Evolutionary conservation across 1,284 basidiomycete species (phyloP).

Genomic region (Leccinum pseudoinsigne): DNA sequence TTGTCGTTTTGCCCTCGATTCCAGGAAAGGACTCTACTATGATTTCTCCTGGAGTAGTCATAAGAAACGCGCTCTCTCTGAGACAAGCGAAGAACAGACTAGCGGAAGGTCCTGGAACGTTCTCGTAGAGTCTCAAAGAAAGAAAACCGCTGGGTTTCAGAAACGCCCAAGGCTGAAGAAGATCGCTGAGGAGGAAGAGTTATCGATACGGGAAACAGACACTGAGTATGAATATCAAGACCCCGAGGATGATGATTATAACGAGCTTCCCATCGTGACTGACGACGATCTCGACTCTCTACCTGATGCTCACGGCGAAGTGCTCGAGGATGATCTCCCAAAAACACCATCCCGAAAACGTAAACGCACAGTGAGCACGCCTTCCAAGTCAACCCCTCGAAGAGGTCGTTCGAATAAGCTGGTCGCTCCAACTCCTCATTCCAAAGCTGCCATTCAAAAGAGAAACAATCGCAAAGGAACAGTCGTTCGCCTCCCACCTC

Average conservation of each 20-base stretch:
- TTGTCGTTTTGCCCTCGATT: constrained; percentile 61
- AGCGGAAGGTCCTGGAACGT: constrained; percentile 33
- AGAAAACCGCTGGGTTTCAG: constrained; percentile 6
- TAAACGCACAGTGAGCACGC: constrained; percentile 29
- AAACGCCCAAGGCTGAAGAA: constrained; percentile 22
- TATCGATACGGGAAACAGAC: constrained; percentile 18
- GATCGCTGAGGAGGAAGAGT: constrained; percentile 26
- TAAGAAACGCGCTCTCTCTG: constrained; percentile 38
- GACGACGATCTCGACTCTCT: constrained; percentile 10
- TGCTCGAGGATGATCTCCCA: constrained; percentile 18
- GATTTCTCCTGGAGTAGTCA: constrained; percentile 58
- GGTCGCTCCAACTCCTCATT: constrained; percentile 66
- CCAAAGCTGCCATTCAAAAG: constrained; percentile 55
- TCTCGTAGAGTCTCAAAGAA: constrained; percentile 15
- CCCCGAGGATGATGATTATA: constrained; percentile 10
- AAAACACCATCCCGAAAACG: constrained; percentile 44
- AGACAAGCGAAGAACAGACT: constrained; percentile 27
- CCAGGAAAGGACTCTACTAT: constrained; percentile 61
- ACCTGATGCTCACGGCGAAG: constrained; percentile 7
- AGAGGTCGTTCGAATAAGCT: constrained; percentile 33
- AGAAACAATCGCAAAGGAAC: constrained; percentile 37
- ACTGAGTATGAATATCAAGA: constrained; percentile 24
- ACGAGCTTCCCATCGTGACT: constrained; percentile 15
- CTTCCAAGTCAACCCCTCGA: constrained; percentile 32
- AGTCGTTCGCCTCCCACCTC: constrained; percentile 38